A percentile compares a stretch with the other conserved stretches of the same genome.
Evolutionary conservation across 345 rosid genomes (phyloP).

Genomic region (Linum usitatissimum): DNA sequence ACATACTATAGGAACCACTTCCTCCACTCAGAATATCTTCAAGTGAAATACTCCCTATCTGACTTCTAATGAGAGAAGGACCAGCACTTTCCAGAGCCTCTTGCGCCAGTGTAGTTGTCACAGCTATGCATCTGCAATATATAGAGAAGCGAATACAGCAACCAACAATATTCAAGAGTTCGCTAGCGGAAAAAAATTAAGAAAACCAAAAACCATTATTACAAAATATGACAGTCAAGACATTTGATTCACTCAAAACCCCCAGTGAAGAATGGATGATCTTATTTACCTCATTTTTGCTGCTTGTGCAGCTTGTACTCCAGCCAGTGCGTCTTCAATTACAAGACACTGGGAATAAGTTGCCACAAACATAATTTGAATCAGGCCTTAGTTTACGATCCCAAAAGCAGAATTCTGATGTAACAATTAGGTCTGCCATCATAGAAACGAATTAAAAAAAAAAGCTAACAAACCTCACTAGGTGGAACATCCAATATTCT

Average conservation of each 20-base stretch:
- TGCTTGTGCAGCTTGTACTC: slow-evolving; percentile 92
- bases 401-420: neutral
- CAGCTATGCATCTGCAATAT: slow-evolving; percentile 78
- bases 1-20: slow-evolving; percentile 65
- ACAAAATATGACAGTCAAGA: slow-evolving; percentile 1
- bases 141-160: slow-evolving; percentile 8
- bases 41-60: slow-evolving; percentile 64
- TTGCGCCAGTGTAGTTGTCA: slow-evolving; percentile 69
- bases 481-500: slow-evolving; percentile 66
- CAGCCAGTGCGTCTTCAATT: slow-evolving; percentile 93
- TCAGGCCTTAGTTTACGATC: neutral
- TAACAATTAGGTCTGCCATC: neutral
- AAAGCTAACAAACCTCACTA: slow-evolving; percentile 42
- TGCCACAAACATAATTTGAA: neutral
- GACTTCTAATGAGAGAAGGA: slow-evolving; percentile 62
- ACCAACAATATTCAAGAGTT: no score
- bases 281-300: slow-evolving; percentile 78
- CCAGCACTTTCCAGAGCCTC: slow-evolving; percentile 50
- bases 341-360: slow-evolving; percentile 57
- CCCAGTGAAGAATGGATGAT: slow-evolving; percentile 7
- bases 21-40: slow-evolving; percentile 84
- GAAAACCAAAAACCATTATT: neutral
- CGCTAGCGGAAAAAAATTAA: neutral
- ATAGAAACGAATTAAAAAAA: neutral
- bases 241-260: neutral